phyloP scores from a whole-genome alignment of 1,284 basidiomycete species.

The Marasmius oreades region DNA sequence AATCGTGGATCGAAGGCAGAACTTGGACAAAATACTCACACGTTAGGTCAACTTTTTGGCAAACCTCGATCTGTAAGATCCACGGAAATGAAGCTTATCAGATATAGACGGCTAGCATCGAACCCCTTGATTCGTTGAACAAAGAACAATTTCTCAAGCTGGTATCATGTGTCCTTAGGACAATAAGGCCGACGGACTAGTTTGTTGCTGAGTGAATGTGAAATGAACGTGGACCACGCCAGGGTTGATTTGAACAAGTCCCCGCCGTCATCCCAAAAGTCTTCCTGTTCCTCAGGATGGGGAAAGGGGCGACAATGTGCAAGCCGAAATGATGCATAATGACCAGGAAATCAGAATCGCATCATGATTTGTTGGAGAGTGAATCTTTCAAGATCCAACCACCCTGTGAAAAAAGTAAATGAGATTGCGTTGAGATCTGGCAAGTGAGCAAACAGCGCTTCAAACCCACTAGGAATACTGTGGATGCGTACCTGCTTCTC shows the following conservation, averaged over 20 bases:
- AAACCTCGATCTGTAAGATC: neutral
- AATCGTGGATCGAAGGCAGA: neutral
- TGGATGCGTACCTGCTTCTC: neutral
- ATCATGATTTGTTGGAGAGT: too few species aligned
- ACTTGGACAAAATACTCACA: neutral
- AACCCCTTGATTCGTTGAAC: neutral
- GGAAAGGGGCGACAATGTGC: neutral
- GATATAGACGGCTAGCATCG: neutral
- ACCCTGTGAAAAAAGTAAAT: neutral
- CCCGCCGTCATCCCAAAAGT: too few species aligned
- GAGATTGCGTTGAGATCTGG: neutral
- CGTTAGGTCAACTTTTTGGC: neutral
- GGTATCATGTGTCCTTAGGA: neutral
- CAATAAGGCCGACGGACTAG: neutral
- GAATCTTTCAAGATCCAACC: neutral
- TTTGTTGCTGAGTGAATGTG: constrained; percentile 29
- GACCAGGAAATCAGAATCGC: neutral
- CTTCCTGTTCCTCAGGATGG: neutral
- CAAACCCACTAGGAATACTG: neutral
- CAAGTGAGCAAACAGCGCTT: neutral
- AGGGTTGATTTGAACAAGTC: too few species aligned
- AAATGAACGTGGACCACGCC: constrained; percentile 34
- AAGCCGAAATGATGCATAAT: neutral
- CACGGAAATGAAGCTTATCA: neutral
- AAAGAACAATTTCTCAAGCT: neutral